These are phyloP conservation scores for Basidiobolus meristosporus DNA, from an alignment of 371 early-diverging fungal species.

Conservation along the genomic window DNA sequence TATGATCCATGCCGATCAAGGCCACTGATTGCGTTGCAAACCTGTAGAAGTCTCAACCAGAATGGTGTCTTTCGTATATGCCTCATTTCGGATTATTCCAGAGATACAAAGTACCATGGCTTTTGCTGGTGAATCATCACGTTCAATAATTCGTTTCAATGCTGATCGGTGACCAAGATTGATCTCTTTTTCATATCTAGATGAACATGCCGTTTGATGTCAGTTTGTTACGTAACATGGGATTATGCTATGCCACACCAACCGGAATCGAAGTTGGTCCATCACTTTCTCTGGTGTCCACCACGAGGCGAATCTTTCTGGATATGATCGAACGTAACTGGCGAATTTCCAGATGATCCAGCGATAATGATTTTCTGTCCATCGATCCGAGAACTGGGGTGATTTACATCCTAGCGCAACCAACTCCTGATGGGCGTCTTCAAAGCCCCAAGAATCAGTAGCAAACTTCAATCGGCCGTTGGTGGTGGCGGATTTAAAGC, in stretches of 20 bases:
- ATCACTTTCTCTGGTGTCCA: constrained; percentile 26
- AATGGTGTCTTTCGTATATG: not conserved
- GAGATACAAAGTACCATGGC: constrained; percentile 53
- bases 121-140: constrained; percentile 30
- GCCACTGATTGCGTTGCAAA: too few relatives aligned
- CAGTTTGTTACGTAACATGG: not conserved
- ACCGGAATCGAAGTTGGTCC: constrained; percentile 37
- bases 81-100: constrained; percentile 10
- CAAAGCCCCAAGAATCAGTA: constrained; percentile 16
- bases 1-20: not conserved
- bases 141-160: constrained; percentile 42
- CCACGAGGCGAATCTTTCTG: constrained; percentile 11
- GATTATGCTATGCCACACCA: not conserved
- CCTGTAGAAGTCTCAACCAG: too few relatives aligned
- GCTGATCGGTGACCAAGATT: constrained; percentile 43
- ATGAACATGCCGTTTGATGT: not conserved
- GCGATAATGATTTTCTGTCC: constrained; percentile 53
- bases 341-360: constrained; percentile 62
- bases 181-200: constrained; percentile 50
- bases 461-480: not conserved
- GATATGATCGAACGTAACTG: constrained; percentile 29
- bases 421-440: constrained; percentile 16
- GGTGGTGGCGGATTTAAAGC: not conserved
- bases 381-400: constrained; percentile 14
- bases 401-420: constrained; percentile 16